Evolutionary conservation across 164 flowering plant species (phyloP).

Genomic region (Berberis vulgaris): DNA sequence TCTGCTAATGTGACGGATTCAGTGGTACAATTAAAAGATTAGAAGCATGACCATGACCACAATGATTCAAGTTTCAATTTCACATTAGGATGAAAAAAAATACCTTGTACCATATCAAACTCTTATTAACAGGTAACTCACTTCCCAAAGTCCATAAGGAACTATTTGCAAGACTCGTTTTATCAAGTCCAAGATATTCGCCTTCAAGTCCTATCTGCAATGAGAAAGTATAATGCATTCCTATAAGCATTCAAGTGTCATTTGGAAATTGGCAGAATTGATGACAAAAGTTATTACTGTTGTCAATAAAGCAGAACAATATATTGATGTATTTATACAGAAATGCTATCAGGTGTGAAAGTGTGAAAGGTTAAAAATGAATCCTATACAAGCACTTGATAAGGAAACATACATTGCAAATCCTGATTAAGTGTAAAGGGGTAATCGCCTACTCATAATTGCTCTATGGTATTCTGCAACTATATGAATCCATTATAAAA

Average conservation of each 20-base stretch:
- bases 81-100: background rate
- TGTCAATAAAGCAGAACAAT: too few species aligned
- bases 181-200: slow-evolving; percentile 41
- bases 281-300: background rate
- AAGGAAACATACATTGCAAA: too few species aligned
- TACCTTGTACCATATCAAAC: slow-evolving; percentile 63
- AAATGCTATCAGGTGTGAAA: too few species aligned
- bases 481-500: too few species aligned
- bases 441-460: too few species aligned
- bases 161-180: slow-evolving; percentile 31
- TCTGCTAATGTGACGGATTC: too few species aligned
- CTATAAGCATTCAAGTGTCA: background rate
- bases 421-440: too few species aligned
- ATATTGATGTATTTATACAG: too few species aligned
- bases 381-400: too few species aligned
- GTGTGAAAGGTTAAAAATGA: too few species aligned
- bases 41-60: background rate
- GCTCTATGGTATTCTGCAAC: too few species aligned
- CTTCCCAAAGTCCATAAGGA: slow-evolving; percentile 36
- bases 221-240: background rate
- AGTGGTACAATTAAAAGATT: too few species aligned
- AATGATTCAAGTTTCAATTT: background rate
- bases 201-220: slow-evolving; percentile 48
- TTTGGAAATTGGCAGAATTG: background rate
- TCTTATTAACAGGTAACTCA: slow-evolving; percentile 28